A percentile compares a stretch with the other conserved stretches of the same genome.
phyloP scores from a whole-genome alignment of 176 grass and related monocot species.

The Bolboschoenus planiculmis region DNA sequence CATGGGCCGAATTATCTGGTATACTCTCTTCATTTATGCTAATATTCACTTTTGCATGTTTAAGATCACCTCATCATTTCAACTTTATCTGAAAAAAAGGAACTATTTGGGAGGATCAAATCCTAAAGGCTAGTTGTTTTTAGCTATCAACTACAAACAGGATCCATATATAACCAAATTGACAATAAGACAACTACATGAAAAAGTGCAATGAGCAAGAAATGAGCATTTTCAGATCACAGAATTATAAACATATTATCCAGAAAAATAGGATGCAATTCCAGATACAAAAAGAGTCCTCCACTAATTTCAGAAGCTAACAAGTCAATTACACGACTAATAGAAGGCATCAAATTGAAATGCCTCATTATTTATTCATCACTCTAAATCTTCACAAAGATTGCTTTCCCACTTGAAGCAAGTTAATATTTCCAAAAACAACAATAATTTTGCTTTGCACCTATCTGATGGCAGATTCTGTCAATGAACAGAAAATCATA shows the following conservation, averaged over 20 bases:
- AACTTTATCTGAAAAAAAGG: background rate
- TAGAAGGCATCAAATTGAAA: background rate
- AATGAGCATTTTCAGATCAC: background rate
- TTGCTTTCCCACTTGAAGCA: background rate
- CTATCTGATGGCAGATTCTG: background rate
- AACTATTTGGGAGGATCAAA: background rate
- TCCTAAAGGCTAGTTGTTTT: background rate
- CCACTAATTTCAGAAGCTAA: background rate
- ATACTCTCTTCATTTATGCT: background rate
- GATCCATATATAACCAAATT: background rate
- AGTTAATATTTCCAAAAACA: background rate
- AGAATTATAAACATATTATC: background rate
- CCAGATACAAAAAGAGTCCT: background rate
- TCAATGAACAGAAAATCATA: background rate
- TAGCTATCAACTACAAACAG: background rate
- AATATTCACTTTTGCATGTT: background rate
- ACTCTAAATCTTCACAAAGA: background rate
- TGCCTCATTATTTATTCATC: background rate
- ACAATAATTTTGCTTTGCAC: background rate
- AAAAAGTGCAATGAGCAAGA: background rate
- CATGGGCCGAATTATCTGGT: background rate
- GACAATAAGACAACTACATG: background rate
- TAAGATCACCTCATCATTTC: too few species aligned
- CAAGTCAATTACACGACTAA: background rate
- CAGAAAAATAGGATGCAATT: background rate